Evolutionary conservation across 106 monocot genomes (phyloP), one percentile per base, ranked within the genome.

Genomic region (Dioscorea dumetorum): DNA sequence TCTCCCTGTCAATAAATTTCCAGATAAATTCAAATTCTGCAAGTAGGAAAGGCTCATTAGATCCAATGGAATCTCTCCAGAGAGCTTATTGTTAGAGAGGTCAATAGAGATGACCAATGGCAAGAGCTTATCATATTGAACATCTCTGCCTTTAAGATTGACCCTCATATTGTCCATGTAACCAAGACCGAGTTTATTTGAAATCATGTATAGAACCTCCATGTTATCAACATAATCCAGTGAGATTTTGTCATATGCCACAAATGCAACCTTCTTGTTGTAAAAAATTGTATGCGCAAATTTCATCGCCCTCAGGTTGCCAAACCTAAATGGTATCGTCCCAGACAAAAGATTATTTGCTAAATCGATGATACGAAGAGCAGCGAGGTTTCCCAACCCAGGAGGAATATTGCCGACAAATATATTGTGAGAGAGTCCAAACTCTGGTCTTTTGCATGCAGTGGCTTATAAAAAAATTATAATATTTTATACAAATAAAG

Each of bases 391-490:
- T 41, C 66, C 54, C 72, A 15, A 22, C 57, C 1, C 1, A 8
- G 19, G 8, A 74, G 79, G 35, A 19, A 79, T 74, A 2, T 14
- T 11, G 12, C 79, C 79, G 15, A 15, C 4, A 50, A 79, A 64
- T 58, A 48, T 33, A n/a, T 79, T n/a, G n/a, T n/a, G n/a, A n/a
- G n/a, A n/a, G n/a, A n/a, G n/a, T n/a, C n/a, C n/a, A n/a, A n/a
- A n/a, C n/a, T n/a, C n/a, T n/a, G n/a, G n/a, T n/a, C n/a, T n/a
- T n/a, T n/a, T n/a, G n/a, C n/a, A n/a, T n/a, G n/a, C n/a, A n/a
- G n/a, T n/a, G n/a, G n/a, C n/a, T n/a, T n/a, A n/a, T n/a, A n/a
- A n/a, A n/a, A n/a, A n/a, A n/a, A n/a, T n/a, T n/a, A n/a, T n/a
- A n/a, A n/a, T n/a, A n/a, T n/a, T n/a, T n/a, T n/a, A n/a, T n/a